Conservation (phyloP, 768 basidiomycete genomes). For the Paxillus rubicundulus region DNA sequence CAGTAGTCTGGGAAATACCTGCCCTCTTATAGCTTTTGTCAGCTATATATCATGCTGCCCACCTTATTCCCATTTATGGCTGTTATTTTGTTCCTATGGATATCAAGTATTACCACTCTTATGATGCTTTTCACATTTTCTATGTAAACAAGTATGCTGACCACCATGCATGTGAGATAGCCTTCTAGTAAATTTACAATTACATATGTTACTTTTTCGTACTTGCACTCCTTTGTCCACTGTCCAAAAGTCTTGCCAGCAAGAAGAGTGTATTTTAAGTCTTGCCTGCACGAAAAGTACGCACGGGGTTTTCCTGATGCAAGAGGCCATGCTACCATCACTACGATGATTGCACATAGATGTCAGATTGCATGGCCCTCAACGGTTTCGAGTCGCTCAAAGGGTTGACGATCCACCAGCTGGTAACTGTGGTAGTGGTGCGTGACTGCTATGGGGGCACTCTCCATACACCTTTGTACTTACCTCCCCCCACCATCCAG, state of each 20-base stretch:
- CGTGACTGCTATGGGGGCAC: background rate
- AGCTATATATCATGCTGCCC: constrained; percentile 30
- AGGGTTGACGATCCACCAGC: constrained; percentile 9
- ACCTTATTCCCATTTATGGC: constrained; percentile 28
- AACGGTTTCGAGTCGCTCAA: background rate
- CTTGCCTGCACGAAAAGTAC: too few species aligned
- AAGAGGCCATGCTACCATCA: too few species aligned
- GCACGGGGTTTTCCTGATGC: too few species aligned
- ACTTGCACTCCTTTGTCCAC: background rate
- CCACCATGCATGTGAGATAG: constrained; percentile 25
- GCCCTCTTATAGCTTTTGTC: too few species aligned
- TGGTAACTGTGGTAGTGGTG: constrained; percentile 11
- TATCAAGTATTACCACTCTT: constrained; percentile 13
- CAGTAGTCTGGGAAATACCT: too few species aligned
- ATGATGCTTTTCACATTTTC: constrained; percentile 23
- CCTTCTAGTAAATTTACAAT: constrained; percentile 1
- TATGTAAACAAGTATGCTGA: constrained; percentile 28
- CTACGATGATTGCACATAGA: background rate
- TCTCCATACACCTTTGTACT: background rate
- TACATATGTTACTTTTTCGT: background rate
- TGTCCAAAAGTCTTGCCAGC: background rate
- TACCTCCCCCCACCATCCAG: background rate
- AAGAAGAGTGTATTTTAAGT: too few species aligned
- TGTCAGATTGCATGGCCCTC: constrained; percentile 3
- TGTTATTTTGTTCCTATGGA: constrained; percentile 6